Conservation (phyloP, 2,329 filamentous ascomycete genomes). For the Cryphonectria naterciae region DNA sequence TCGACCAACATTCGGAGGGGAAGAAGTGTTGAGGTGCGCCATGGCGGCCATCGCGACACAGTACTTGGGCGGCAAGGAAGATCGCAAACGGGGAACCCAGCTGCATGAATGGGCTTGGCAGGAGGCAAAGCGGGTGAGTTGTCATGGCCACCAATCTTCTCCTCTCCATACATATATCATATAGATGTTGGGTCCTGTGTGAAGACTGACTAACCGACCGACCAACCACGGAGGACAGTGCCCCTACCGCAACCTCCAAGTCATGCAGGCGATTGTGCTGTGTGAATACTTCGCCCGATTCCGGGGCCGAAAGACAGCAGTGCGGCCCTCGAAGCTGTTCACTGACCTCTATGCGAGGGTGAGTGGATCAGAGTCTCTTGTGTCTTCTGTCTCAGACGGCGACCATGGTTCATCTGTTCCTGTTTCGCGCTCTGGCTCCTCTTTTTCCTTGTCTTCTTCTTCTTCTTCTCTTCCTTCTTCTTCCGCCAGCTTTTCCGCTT, state of each 20-base stretch:
- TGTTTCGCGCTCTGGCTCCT: slow-evolving; percentile 33
- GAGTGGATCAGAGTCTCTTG: slow-evolving; percentile 41
- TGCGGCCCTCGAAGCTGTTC: slow-evolving; percentile 54
- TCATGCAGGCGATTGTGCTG: slow-evolving; percentile 58
- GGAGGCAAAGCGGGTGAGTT: slow-evolving; percentile 54
- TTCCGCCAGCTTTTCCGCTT: slow-evolving; percentile 16
- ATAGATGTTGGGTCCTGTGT: background rate
- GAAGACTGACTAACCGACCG: slow-evolving; percentile 14
- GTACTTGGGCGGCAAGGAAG: slow-evolving; percentile 51
- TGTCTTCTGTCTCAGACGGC: slow-evolving; percentile 39
- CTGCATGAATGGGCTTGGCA: slow-evolving; percentile 57
- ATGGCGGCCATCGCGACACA: slow-evolving; percentile 63
- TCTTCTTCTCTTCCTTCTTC: slow-evolving; percentile 34
- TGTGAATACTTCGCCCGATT: slow-evolving; percentile 61
- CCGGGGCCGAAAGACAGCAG: slow-evolving; percentile 54
- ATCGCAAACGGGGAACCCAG: slow-evolving; percentile 53
- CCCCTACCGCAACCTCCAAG: slow-evolving; percentile 52
- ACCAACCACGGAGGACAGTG: slow-evolving; percentile 41
- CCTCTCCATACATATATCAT: too few relatives aligned
- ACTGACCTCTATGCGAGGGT: slow-evolving; percentile 58
- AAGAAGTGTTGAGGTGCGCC: slow-evolving; percentile 54
- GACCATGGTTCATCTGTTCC: slow-evolving; percentile 36
- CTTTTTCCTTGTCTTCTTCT: slow-evolving; percentile 32
- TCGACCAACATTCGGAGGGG: slow-evolving; percentile 48
- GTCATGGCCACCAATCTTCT: slow-evolving; percentile 25